These are phyloP conservation scores for Sporobolus alterniflorus DNA, from an alignment of 202 grass and related monocot species.

Conservation along the genomic window DNA sequence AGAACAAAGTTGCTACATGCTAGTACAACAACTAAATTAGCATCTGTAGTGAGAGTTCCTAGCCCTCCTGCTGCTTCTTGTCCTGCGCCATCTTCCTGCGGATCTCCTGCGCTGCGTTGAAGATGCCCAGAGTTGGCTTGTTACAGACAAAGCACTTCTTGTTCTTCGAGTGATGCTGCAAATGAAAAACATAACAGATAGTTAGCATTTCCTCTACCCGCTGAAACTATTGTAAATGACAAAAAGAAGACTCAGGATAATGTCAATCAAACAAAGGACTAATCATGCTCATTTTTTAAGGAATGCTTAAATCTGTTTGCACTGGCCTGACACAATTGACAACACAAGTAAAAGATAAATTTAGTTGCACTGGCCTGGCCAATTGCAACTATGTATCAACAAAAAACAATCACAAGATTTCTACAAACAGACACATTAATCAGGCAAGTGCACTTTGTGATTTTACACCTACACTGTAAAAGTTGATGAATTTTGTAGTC, in stretches of 20 bases:
- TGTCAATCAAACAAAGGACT: background rate
- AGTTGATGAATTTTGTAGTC: background rate
- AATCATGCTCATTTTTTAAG: background rate
- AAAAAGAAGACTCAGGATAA: background rate
- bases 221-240: background rate
- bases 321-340: background rate
- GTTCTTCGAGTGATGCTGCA: constrained; percentile 82
- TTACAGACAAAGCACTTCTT: constrained; percentile 85
- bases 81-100: constrained; percentile 68
- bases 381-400: background rate
- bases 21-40: constrained; percentile 17
- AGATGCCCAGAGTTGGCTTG: constrained; percentile 73
- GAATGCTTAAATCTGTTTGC: background rate
- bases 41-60: background rate
- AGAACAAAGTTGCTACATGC: background rate
- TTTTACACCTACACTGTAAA: background rate
- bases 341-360: too few relatives aligned
- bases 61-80: constrained; percentile 51
- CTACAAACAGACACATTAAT: background rate
- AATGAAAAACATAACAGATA: background rate
- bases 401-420: background rate
- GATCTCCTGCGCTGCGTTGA: constrained; percentile 74
- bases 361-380: too few relatives aligned
- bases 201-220: background rate
- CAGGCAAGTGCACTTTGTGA: background rate